Conservation (phyloP, 2,329 filamentous ascomycete genomes). For the Aspergillus fumigatiaffinis region DNA sequence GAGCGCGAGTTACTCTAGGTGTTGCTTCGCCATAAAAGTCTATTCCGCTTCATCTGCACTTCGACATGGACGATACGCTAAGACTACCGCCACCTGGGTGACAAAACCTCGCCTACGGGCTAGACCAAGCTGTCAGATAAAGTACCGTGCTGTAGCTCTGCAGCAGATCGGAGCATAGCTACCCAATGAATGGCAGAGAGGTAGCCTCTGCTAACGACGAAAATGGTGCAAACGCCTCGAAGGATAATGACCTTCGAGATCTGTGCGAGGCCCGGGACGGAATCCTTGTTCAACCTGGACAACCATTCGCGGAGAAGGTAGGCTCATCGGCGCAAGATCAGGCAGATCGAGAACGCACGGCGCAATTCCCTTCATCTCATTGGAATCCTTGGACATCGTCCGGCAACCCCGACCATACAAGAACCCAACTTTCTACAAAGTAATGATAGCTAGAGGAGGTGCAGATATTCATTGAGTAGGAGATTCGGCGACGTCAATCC, state of each 20-base stretch:
- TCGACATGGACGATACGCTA: neutral
- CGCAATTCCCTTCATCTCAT: neutral
- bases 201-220: no score
- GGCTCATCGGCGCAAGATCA: no score
- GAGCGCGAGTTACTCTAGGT: neutral
- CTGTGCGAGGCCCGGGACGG: no score
- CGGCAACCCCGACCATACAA: neutral
- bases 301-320: neutral
- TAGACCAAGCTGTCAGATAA: neutral
- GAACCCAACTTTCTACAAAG: no score
- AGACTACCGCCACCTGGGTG: neutral
- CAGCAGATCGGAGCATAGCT: neutral
- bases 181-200: no score
- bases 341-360: no score
- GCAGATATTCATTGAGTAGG: neutral
- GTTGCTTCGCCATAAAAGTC: no score
- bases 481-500: neutral
- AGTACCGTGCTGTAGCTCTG: neutral
- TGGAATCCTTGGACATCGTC: no score
- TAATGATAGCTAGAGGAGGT: neutral
- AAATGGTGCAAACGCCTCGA: no score
- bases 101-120: neutral
- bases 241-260: no score
- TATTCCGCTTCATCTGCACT: no score
- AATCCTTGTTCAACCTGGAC: neutral